Base-by-base conservation (phyloP, 2,329 filamentous ascomycete genomes). In the Allantophomopsis cytisporea region DNA sequence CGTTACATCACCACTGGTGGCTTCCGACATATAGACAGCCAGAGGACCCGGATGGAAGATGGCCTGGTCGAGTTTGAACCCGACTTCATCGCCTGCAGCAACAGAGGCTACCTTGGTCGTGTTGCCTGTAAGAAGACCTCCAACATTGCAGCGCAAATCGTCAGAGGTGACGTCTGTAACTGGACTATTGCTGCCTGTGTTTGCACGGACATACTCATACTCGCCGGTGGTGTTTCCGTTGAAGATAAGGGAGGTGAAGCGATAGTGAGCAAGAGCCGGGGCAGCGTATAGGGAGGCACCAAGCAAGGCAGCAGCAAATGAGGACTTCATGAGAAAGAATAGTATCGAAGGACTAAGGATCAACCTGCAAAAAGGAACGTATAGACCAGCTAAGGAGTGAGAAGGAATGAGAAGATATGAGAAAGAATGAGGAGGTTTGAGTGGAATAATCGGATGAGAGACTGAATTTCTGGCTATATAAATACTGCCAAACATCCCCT, bases 151-250 rank as follows among this genome's bases (percentile, higher is more conserved):
- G 37, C 64, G 54, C 28, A 61, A 48, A 42, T 63, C 56, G 47
- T 73, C 67, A 8, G 53, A 57, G 16, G 60, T 60, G 16, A 60
- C 62, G 7, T 70, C 71, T 37, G 56, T 59, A 10, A 79, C 49
- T 5, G 63, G 63, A 45, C 76, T 61, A 37, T 68, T 64, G 51
- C 76, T 73, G 17, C 54, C 54, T 16, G 47, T 49, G 33, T 54
- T 55, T 23, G 57, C 57, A n/a, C 61, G 56, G 5, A 75, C 74
- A 14, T 69, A 66, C 16, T 56, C 50, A 50, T 76, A 78, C 2
- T 60, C 66, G 3, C 63, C 64, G 13, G 65, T 61, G 1, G 64
- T 55, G 2, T 54, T 52, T 38, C 66, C 60, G 61, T 63, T 36
- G 15, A 42, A 32, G 6, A 42, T 42, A 14, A 42, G 33, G 21